Evolutionary conservation across 1,284 basidiomycete species (phyloP).

Genomic region (Porodaedalea pini): DNA sequence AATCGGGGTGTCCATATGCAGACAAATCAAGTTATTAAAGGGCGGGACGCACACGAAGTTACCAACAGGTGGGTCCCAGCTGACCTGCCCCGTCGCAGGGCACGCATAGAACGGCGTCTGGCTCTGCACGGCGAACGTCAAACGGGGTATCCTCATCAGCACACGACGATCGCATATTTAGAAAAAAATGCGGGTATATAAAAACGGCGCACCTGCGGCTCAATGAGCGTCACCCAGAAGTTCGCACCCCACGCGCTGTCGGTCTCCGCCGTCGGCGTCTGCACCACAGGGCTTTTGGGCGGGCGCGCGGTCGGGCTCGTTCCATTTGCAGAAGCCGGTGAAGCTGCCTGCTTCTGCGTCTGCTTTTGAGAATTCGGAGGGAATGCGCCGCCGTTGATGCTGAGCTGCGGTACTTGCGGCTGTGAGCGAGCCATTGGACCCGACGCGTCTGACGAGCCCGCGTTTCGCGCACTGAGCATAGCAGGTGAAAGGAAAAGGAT

Average conservation of each 20-base stretch:
- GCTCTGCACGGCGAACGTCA: slow-evolving; percentile 44
- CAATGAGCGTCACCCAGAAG: slow-evolving; percentile 81
- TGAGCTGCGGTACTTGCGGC: slow-evolving; percentile 9
- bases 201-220: slow-evolving; percentile 62
- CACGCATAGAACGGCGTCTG: slow-evolving; percentile 87
- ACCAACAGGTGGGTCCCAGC: slow-evolving; percentile 89
- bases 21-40: not conserved
- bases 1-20: not conserved
- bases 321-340: not conserved
- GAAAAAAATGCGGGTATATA: not conserved
- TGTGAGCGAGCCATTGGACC: slow-evolving; percentile 1
- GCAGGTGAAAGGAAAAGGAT: too few relatives aligned
- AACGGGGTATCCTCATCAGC: slow-evolving; percentile 3
- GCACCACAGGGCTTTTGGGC: slow-evolving; percentile 5
- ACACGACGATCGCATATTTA: not conserved
- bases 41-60: slow-evolving; percentile 70
- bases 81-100: slow-evolving; percentile 86
- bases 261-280: slow-evolving; percentile 29
- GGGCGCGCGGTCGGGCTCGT: slow-evolving; percentile 4
- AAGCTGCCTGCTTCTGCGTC: not conserved
- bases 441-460: too few relatives aligned
- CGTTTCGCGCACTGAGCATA: too few relatives aligned
- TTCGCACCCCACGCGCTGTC: slow-evolving; percentile 72
- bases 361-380: not conserved
- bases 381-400: slow-evolving; percentile 8